These are phyloP conservation scores for Microbotryomycetes sp. DNA, from an alignment of 1,284 basidiomycete species.

Conservation along the genomic window DNA sequence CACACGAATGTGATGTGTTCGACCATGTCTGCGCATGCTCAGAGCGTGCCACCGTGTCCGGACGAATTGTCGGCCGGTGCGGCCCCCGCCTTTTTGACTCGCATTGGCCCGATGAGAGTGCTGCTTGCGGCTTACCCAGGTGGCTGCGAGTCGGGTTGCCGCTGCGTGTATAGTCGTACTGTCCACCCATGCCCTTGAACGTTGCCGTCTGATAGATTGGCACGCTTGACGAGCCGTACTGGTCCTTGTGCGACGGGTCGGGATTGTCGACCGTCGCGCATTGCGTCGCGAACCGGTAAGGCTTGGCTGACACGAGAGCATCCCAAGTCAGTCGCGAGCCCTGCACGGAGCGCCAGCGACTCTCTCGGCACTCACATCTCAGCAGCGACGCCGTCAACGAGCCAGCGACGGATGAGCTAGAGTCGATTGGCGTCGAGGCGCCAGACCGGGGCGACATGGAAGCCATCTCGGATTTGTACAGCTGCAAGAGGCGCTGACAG, in stretches of 20 bases:
- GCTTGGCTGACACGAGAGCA: constrained; percentile 9
- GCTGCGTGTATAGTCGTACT: constrained; percentile 81
- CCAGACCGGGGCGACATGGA: constrained; percentile 1
- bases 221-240: constrained; percentile 85
- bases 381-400: constrained; percentile 22
- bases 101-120: no score
- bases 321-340: neutral
- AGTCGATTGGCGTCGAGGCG: constrained; percentile 3
- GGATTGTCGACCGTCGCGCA: constrained; percentile 82
- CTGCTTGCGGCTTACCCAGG: constrained; percentile 75
- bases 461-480: neutral
- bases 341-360: neutral
- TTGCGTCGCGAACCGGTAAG: constrained; percentile 41
- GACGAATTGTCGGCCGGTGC: no score
- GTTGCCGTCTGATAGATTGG: constrained; percentile 98
- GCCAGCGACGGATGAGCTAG: neutral
- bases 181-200: constrained; percentile 87
- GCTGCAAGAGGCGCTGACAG: no score
- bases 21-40: neutral
- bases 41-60: no score
- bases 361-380: neutral
- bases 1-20: no score
- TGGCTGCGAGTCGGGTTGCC: constrained; percentile 96
- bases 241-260: constrained; percentile 75
- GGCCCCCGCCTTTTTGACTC: no score